phyloP scores from a whole-genome alignment of 345 rosid species.

The Heritiera littoralis region DNA sequence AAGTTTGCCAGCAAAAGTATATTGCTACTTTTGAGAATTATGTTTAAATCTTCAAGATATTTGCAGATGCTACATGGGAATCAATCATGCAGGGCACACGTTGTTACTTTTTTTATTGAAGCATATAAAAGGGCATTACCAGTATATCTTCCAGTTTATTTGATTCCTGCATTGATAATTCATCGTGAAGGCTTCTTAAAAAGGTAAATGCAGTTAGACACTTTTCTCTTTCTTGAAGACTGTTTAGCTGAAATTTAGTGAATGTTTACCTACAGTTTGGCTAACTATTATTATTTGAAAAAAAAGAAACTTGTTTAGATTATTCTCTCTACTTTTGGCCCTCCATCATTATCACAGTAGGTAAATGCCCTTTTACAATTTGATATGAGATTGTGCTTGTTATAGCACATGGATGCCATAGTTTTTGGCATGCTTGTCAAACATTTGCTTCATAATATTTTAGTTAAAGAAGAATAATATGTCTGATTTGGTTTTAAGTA shows the following conservation, averaged over 20 bases:
- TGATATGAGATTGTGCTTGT: slow-evolving; percentile 5
- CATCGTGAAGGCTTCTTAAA: slow-evolving; percentile 79
- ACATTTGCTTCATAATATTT: background rate
- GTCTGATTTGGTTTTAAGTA: background rate
- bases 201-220: slow-evolving; percentile 45
- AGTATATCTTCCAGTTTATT: slow-evolving; percentile 87
- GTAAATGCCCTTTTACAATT: background rate
- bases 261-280: background rate
- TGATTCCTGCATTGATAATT: slow-evolving; percentile 86
- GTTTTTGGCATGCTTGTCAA: slow-evolving; percentile 8
- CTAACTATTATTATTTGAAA: background rate
- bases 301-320: background rate
- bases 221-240: background rate
- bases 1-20: background rate
- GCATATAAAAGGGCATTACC: slow-evolving; percentile 89
- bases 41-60: slow-evolving; percentile 26
- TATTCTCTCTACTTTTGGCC: background rate
- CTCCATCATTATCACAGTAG: background rate
- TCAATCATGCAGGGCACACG: slow-evolving; percentile 69
- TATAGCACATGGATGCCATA: background rate
- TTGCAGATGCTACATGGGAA: slow-evolving; percentile 88
- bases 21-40: slow-evolving; percentile 10
- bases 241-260: background rate
- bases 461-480: background rate
- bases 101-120: slow-evolving; percentile 62